Base-by-base conservation (phyloP, 495 filamentous ascomycete species). In the Aspergillus leporis region DNA sequence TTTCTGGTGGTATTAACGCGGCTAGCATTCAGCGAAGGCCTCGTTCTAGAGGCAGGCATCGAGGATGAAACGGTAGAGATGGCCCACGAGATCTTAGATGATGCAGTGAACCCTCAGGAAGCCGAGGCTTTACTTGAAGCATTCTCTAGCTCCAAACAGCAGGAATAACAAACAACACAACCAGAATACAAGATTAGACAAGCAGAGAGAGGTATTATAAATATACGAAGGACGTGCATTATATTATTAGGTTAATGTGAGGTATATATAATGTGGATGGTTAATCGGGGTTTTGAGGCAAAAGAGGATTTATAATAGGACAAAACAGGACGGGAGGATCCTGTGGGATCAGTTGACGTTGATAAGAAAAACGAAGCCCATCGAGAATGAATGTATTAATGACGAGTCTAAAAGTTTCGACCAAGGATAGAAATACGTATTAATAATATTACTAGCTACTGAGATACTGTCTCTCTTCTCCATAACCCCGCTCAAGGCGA, bases 51-150 rank as follows among this genome's bases (percentile, higher is more conserved):
- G 67, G 72, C 72, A 21, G 86, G 86, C 3, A 86, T 91, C 53
- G 82, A 86, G 21, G 83, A 88, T 51, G 86, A 86, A 50, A 84
- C 84, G 13, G 78, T 85, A 19, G 86, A 89, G 53, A 82, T 78
- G 69, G 88, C 88, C 52, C 83, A 87, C 63, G 70, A 74, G 61
- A 75, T 91, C 59, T 66, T 91, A 47, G 86, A 90, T 63, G 78
- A 81, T 53, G 80, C 81, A 63, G 78, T 89, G 23, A 89, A 82
- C 62, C 86, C 86, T 8, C 83, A 91, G 61, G 88, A 91, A 69
- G 88, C 86, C 3, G 86, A 88, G 68, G 85, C 80, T 6, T 69
- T 91, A 30, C 72, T 83, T 16, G 74, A 74, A 34, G 84, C 80
- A 25, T 89, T 87, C 68, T 77, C 74, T 10, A 79, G 71, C 57